Base-by-base conservation (phyloP, 1,284 basidiomycete species). In the Rhodotorula sp. region DNA sequence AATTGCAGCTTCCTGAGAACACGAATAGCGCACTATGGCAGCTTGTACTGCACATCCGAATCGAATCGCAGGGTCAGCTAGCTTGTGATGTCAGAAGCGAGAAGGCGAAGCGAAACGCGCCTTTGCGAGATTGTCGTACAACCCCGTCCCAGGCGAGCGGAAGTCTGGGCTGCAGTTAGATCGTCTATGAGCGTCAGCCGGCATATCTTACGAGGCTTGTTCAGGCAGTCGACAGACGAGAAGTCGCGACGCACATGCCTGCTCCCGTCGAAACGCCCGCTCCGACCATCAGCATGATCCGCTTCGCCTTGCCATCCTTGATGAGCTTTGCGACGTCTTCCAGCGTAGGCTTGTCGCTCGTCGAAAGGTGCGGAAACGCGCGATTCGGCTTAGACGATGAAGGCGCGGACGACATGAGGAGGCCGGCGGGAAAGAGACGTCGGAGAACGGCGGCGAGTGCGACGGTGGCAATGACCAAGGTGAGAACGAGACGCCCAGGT, bases 211-310 rank as follows among this genome's bases (percentile, higher is more conserved):
- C 4, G 11, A 15, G 13, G 39, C 39, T 36, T 8, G 17, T 13
- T 11, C 39, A 5, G 8, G 27, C n/a, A 39, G 9, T 9, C 19
- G 10, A 39, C 22, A 5, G 22, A 36, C 20, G 9, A 32, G 27
- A 4, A 13, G 2, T 19, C 17, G n/a, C 4, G 8, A 48, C 71
- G 51, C 46, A 72, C 47, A 83, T 20, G 55, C 83, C 83, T 0
- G 84, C 84, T 0, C 81, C 81, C 1, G 84, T 84, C 10, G 81
- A 83, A 64, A 84, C 83, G 8, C 84, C 84, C 0, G 84, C 84
- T 17, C 84, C 74, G 17, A 69, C 70, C 49, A 85, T 80, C 34
- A 86, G 76, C 59, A 84, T 78, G 24, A 86, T 78, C 54, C 82
- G 82, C 68, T 80, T 80, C 20, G 78, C 80, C 72, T 79, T 79